phyloP scores from a whole-genome alignment of 139 green algal species.

The Coccomyxa sp. region DNA sequence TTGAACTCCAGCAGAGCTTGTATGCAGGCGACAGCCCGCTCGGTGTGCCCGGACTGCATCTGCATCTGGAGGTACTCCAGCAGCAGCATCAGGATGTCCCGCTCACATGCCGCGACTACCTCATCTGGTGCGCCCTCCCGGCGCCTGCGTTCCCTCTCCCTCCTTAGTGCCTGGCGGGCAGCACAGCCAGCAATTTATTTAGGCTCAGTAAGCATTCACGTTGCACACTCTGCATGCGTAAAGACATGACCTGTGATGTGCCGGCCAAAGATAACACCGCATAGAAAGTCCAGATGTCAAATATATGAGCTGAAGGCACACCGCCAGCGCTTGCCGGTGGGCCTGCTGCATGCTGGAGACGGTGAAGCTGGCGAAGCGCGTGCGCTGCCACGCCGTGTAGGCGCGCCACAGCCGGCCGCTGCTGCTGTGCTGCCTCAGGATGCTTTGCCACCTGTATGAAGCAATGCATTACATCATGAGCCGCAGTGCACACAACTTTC shows the following conservation, averaged over 20 bases:
- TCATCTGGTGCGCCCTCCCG: conserved; percentile 8
- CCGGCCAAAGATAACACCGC: too few relatives aligned
- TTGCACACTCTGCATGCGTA: too few relatives aligned
- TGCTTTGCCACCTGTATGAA: conserved; percentile 33
- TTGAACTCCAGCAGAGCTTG: conserved; percentile 71
- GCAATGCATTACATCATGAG: too few relatives aligned
- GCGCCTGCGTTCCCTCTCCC: conserved; percentile 14
- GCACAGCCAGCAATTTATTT: too few relatives aligned
- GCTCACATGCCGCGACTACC: conserved; percentile 28
- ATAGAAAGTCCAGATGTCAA: not conserved
- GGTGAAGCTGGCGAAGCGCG: conserved; percentile 41
- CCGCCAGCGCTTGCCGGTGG: conserved; percentile 30
- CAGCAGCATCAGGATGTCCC: conserved; percentile 22
- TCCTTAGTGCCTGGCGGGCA: conserved; percentile 25
- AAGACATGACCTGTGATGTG: too few relatives aligned
- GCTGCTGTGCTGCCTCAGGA: conserved; percentile 39
- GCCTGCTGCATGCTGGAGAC: conserved; percentile 11
- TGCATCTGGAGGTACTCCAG: conserved; percentile 33
- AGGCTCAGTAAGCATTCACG: too few relatives aligned
- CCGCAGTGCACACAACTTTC: too few relatives aligned
- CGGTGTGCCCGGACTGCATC: conserved; percentile 46
- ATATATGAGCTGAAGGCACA: conserved; percentile 26
- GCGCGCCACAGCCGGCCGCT: conserved; percentile 54
- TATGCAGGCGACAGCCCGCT: conserved; percentile 51
- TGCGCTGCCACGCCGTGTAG: conserved; percentile 43